These are phyloP conservation scores for Magnusiomyces starmeri DNA, from an alignment of 1,139 yeast species.

Conservation along the genomic window DNA sequence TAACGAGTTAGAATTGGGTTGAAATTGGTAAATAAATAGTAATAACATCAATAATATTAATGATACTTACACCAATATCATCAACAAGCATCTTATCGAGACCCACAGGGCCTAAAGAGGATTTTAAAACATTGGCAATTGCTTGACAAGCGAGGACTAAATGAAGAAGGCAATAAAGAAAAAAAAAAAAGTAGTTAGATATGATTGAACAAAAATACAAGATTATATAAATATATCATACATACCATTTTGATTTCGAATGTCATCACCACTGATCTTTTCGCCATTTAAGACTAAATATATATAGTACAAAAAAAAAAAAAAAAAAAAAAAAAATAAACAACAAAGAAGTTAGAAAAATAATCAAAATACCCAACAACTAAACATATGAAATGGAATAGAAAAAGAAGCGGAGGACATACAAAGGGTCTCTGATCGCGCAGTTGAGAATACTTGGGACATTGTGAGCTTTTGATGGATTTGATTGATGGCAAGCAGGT, in stretches of 20 bases:
- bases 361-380: too few relatives aligned
- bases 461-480: conserved; percentile 28
- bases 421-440: conserved; percentile 84
- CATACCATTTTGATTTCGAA: conserved; percentile 80
- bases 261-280: conserved; percentile 91
- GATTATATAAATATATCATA: conserved; percentile 5
- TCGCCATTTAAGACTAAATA: conserved; percentile 77
- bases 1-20: too few relatives aligned
- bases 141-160: conserved; percentile 82
- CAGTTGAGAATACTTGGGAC: conserved; percentile 54
- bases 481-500: conserved; percentile 1
- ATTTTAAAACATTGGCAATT: conserved; percentile 94
- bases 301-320: conserved; percentile 12
- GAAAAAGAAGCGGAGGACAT: conserved; percentile 24
- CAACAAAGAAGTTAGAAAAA: conserved; percentile 8
- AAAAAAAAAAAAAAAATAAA: neutral
- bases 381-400: neutral
- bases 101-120: conserved; percentile 97
- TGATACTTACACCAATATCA: conserved; percentile 69
- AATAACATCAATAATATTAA: too few relatives aligned
- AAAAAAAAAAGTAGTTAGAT: neutral
- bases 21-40: neutral
- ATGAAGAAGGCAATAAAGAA: too few relatives aligned
- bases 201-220: neutral
- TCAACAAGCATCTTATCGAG: conserved; percentile 97